Evolutionary conservation across 78 protist genomes (phyloP), one percentile per base, ranked within the genome.

Genomic region (Tieghemostelium lacteum): DNA sequence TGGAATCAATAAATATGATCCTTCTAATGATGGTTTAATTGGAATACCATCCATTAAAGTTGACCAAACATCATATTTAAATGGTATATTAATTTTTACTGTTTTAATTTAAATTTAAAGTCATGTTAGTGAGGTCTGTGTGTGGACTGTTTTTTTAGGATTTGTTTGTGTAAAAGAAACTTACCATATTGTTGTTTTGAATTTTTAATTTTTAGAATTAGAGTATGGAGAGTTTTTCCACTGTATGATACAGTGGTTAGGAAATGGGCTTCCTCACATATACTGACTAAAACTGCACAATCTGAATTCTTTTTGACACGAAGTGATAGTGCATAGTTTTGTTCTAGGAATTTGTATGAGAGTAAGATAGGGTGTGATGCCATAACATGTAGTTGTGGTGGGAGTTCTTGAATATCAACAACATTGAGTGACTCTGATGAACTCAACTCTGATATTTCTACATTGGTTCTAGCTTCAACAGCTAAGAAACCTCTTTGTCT

Each of bases 401-500:
- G 76, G 8, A 83, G 17, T 33, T 83, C 91, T 36, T 58, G 26
- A 31, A 69, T 31, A 29, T 83, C 91, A 17, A 60, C 52, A 17
- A 60, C 78, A 42, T 28, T 73, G 20, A 69, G 28, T 12, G 26
- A 60, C 0, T 34, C 52, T 5, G 65, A 72, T 22, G 42, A 49
- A n/a, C 52, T 50, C 24, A 83, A 28, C 19, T 83, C 89, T 16
- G 89, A 83, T 1, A 83, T 83, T 45, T 83, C 89, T 22, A 66
- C 69, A 29, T 83, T 66, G 24, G 89, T 83, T 36, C 89, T 37
- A 12, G 89, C 89, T n/a, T 83, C 89, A 33, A 83, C 65, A 24
- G 70, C 89, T 26, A 83, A 28, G 72, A 45, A 83, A 49, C 89
- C 89, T 36, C 89, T 40, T 37, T 83, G 89, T 58, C 89, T 52